Conservation (phyloP, 2,329 filamentous ascomycete species). For the Whalleya microplaca region DNA sequence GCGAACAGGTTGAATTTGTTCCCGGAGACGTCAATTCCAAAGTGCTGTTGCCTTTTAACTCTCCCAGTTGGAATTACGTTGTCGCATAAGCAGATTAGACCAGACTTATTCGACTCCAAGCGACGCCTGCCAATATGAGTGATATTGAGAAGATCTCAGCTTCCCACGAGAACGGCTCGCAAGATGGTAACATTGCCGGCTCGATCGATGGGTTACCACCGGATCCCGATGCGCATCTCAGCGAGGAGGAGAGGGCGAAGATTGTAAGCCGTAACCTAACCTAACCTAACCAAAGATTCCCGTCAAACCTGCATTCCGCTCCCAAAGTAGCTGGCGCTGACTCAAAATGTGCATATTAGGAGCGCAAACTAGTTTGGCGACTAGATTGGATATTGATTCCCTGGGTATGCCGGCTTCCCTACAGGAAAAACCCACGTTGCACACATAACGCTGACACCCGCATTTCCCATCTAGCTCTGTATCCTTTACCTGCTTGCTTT, state of each 20-base stretch:
- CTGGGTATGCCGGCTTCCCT: constrained; percentile 31
- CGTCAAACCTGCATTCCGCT: not conserved
- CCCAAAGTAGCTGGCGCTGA: constrained; percentile 7
- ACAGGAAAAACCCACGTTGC: not conserved
- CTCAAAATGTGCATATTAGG: constrained; percentile 26
- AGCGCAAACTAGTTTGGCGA: constrained; percentile 37
- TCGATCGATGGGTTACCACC: constrained; percentile 28
- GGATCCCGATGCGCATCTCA: constrained; percentile 63
- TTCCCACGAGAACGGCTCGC: constrained; percentile 30
- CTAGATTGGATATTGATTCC: constrained; percentile 42
- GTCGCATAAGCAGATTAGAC: too few relatives aligned
- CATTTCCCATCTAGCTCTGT: constrained; percentile 52
- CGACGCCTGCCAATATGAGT: constrained; percentile 26
- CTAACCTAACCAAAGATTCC: too few relatives aligned
- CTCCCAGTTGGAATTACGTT: not conserved
- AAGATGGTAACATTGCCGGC: constrained; percentile 18
- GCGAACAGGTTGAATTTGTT: not conserved
- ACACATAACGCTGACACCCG: not conserved
- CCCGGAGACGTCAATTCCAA: too few relatives aligned
- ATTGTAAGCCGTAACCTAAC: constrained; percentile 47
- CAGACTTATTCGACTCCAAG: too few relatives aligned
- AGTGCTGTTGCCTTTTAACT: too few relatives aligned
- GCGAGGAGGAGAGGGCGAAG: constrained; percentile 56
- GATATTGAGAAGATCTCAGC: constrained; percentile 34
- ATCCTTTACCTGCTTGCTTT: constrained; percentile 77